Conservation (phyloP, 208 protist species). For the Wallacemonas rigidus region DNA sequence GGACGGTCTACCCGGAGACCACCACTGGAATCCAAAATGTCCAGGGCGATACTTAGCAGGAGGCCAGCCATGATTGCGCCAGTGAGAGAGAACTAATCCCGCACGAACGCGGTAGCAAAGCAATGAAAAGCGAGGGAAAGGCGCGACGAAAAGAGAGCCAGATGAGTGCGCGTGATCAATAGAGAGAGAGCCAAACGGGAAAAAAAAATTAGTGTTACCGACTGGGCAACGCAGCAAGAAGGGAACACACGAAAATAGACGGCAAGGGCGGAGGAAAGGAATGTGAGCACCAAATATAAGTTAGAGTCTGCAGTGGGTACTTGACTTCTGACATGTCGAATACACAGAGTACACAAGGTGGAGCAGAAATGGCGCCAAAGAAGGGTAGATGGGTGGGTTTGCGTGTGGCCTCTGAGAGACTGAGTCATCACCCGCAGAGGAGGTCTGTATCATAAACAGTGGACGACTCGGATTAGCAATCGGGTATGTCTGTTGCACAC, state of each 20-base stretch:
- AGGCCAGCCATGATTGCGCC: constrained; percentile 2
- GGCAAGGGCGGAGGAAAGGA: not conserved
- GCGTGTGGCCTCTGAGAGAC: too few species aligned
- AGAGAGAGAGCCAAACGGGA: not conserved
- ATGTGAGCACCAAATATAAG: too few species aligned
- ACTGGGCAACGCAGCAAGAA: not conserved
- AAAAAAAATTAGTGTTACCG: not conserved
- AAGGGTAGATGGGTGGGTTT: too few species aligned
- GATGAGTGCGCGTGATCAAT: too few species aligned
- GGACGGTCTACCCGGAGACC: constrained; percentile 59
- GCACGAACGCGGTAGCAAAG: not conserved
- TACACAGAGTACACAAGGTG: not conserved
- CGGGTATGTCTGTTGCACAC: too few species aligned
- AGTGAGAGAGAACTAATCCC: too few species aligned
- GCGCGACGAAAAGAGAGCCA: not conserved
- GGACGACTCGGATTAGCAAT: too few species aligned
- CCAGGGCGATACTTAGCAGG: constrained; percentile 21
- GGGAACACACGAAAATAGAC: not conserved
- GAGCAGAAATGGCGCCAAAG: too few species aligned
- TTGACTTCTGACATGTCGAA: too few species aligned
- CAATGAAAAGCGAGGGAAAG: constrained; percentile 5
- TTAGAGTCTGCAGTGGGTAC: too few species aligned
- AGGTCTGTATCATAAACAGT: too few species aligned
- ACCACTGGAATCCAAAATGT: constrained; percentile 48
- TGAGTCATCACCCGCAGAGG: too few species aligned